A percentile compares a stretch with the other conserved stretches of the same genome.
phyloP scores from a whole-genome alignment of 257 asterid genomes.

The Schizonepeta tenuifolia region DNA sequence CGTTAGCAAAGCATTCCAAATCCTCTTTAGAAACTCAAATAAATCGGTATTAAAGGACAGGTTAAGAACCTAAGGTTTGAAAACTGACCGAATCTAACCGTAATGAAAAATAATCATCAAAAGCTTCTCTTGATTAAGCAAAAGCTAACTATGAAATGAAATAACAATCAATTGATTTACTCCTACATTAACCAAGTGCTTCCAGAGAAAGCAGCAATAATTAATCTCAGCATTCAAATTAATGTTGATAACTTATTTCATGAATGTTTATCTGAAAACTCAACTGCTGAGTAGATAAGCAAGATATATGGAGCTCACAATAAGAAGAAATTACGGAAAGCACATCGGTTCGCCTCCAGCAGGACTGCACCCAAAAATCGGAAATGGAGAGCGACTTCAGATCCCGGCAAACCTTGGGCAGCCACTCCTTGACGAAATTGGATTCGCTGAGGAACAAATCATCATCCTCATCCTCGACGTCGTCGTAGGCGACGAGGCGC shows the following conservation, averaged over 20 bases:
- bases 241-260: not conserved
- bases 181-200: too few species aligned
- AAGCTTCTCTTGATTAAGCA: not conserved
- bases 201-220: too few species aligned
- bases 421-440: constrained; percentile 54
- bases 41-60: not conserved
- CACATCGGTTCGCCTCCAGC: constrained; percentile 70
- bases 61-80: not conserved
- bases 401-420: constrained; percentile 49
- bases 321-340: constrained; percentile 57
- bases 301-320: constrained; percentile 45
- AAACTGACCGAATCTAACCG: not conserved
- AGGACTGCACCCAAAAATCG: constrained; percentile 82
- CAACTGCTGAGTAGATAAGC: not conserved
- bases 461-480: constrained; percentile 65
- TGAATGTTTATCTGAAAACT: not conserved
- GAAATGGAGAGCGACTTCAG: constrained; percentile 58
- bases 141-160: not conserved
- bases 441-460: constrained; percentile 66
- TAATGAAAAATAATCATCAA: not conserved
- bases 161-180: not conserved
- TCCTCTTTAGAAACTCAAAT: constrained; percentile 14
- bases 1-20: constrained; percentile 15
- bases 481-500: constrained; percentile 50
- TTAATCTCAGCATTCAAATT: not conserved